Base-by-base conservation (phyloP, 768 basidiomycete genomes). In the Pleurotus cornucopiae region DNA sequence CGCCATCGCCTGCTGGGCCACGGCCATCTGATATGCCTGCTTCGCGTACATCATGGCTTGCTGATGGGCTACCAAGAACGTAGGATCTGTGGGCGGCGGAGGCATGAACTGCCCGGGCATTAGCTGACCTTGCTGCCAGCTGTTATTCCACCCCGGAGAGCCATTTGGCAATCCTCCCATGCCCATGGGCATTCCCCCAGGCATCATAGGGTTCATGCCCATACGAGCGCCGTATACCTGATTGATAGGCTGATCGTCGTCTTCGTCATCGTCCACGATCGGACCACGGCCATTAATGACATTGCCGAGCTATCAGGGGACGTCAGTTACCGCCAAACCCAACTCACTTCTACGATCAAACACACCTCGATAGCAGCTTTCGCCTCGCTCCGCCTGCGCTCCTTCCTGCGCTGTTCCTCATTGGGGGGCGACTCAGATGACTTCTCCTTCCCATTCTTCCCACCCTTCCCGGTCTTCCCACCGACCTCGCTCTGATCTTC, bases 1-100 rank as follows among this genome's bases (percentile, higher is more conserved):
- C 6, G 84, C 87, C 81, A 93, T 87, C 4, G 92, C 92, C 61
- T 94, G 92, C 68, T 92, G 92, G 4, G 92, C 92, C 43, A 94
- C 88, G 2, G 92, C 88, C 76, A 89, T 83, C 69, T 94, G 92
- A 65, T 91, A 94, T 3, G 91, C 85, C 68, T 94, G 92, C 69
- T 94, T 94, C 52, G 92, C 92, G 55, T 78, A 71, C 73, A 91
- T 73, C 82, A 94, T 90, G 2, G 92, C 92, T 57, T 91, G 90
- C 66, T 94, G 91, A 67, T 94, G 92, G 14, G 90, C 91, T 4
- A 77, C 84, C 26, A 90, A 60, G 66, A 82, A 84, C 16, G 67
- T 69, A 14, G 84, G 82, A 61, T 91, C 87, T 5, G 76, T 65
- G 57, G 71, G 76, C 51, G 74, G 71, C 26, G 73, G 63, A 3